phyloP scores from a whole-genome alignment of 2,329 filamentous ascomycete species.

The Aspergillus pseudonomiae region DNA sequence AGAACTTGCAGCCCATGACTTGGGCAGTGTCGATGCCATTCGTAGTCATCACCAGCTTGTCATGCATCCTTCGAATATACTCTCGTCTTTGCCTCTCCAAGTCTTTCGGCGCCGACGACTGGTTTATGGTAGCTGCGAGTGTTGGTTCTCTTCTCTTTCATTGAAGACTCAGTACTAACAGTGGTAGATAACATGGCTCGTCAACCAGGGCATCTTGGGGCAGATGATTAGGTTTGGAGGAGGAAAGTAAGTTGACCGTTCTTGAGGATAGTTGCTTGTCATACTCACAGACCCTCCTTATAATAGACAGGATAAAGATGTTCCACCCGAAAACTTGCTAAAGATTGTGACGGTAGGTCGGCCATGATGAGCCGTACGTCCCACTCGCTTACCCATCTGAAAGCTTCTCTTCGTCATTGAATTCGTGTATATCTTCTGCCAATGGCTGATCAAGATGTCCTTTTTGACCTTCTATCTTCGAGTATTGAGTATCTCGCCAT shows the following conservation, averaged over 20 bases:
- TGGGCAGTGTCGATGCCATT: conserved; percentile 10
- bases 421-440: conserved; percentile 14
- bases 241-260: conserved; percentile 2
- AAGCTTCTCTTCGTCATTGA: conserved; percentile 13
- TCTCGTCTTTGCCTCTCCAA: conserved; percentile 11
- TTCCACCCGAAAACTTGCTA: neutral
- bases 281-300: neutral
- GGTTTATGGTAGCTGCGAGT: conserved; percentile 7
- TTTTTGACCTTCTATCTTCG: conserved; percentile 15
- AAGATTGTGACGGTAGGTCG: neutral
- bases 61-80: conserved; percentile 8
- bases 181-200: conserved; percentile 1
- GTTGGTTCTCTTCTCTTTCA: neutral
- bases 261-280: neutral
- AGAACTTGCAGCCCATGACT: conserved; percentile 10
- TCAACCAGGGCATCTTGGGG: conserved; percentile 1
- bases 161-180: neutral
- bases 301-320: conserved; percentile 1
- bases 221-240: conserved; percentile 7
- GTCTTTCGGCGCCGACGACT: conserved; percentile 9
- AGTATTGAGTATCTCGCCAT: conserved; percentile 5
- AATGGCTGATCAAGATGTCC: conserved; percentile 11
- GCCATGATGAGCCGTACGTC: neutral
- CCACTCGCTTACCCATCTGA: neutral
- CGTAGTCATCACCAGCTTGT: conserved; percentile 3